Evolutionary conservation across 2,329 filamentous ascomycete species (phyloP).

Genomic region (Magnaporthales sp.): DNA sequence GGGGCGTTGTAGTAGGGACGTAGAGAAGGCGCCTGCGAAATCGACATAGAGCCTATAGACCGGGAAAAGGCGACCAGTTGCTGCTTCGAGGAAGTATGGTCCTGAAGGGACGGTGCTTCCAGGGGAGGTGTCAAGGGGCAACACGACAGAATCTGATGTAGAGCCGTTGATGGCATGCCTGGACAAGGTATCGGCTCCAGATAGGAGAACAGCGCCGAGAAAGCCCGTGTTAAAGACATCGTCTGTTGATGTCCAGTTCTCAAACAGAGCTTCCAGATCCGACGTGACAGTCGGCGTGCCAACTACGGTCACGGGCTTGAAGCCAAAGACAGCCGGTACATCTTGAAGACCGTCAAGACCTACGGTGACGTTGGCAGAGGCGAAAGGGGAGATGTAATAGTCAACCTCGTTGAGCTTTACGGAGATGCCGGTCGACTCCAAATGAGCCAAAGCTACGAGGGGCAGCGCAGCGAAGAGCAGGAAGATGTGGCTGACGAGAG

Average conservation of each 20-base stretch:
- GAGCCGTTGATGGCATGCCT: conserved; percentile 9
- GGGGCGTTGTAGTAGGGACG: conserved; percentile 21
- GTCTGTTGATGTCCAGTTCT: conserved; percentile 20
- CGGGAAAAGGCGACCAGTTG: conserved; percentile 21
- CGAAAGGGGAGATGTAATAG: conserved; percentile 25
- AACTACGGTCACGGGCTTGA: conserved; percentile 25
- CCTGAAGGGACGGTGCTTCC: conserved; percentile 16
- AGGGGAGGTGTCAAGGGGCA: conserved; percentile 11
- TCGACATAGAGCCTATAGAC: conserved; percentile 27
- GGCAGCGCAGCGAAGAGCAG: neutral
- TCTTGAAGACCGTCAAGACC: conserved; percentile 9
- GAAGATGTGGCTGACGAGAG: neutral
- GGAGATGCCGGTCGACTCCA: conserved; percentile 21
- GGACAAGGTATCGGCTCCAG: conserved; percentile 10
- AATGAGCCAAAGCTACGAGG: conserved; percentile 6
- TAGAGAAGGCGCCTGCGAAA: conserved; percentile 22
- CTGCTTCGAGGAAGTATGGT: conserved; percentile 25
- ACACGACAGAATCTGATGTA: conserved; percentile 13
- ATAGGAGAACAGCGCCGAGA: conserved; percentile 14
- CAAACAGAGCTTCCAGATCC: conserved; percentile 17
- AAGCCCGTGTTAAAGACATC: conserved; percentile 20
- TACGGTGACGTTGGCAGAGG: conserved; percentile 17
- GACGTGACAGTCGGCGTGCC: conserved; percentile 13
- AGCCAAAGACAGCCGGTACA: conserved; percentile 18
- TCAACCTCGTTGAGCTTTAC: conserved; percentile 20